phyloP scores from a whole-genome alignment of 2,329 filamentous ascomycete species.

The Apiospora arundinis region DNA sequence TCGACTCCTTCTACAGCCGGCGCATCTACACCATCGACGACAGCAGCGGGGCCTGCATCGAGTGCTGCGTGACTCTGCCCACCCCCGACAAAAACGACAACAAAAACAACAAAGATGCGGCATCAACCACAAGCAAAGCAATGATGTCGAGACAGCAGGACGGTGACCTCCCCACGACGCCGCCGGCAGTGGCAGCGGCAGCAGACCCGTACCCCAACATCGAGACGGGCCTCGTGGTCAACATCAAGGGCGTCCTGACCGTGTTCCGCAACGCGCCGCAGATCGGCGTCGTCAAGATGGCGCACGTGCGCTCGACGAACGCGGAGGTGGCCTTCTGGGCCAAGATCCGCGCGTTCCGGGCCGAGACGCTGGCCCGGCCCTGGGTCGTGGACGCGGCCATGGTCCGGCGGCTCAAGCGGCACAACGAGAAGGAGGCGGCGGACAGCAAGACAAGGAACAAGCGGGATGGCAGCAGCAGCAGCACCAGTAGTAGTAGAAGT shows the following conservation, averaged over 20 bases:
- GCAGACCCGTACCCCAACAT: constrained; percentile 30
- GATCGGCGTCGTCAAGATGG: constrained; percentile 58
- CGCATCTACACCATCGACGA: constrained; percentile 68
- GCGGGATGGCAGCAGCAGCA: not conserved
- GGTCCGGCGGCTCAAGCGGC: constrained; percentile 56
- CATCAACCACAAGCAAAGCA: not conserved
- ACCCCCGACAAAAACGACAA: constrained; percentile 26
- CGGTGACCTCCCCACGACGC: not conserved
- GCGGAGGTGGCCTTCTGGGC: constrained; percentile 67
- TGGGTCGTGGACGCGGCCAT: constrained; percentile 61
- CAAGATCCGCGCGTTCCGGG: constrained; percentile 56
- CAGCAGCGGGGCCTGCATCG: constrained; percentile 65
- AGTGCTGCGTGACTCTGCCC: constrained; percentile 46
- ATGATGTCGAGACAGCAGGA: too few relatives aligned
- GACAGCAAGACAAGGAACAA: not conserved
- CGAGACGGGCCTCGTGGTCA: constrained; percentile 61
- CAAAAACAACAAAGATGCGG: constrained; percentile 4
- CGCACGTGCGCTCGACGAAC: constrained; percentile 56
- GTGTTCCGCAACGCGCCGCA: constrained; percentile 56
- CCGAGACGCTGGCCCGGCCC: constrained; percentile 55
- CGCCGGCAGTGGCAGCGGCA: not conserved
- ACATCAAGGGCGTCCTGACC: constrained; percentile 60
- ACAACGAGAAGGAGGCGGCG: constrained; percentile 45
- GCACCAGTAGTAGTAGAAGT: too few relatives aligned
- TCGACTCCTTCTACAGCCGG: constrained; percentile 56